phyloP scores from a whole-genome alignment of 2,329 filamentous ascomycete species.

The Trichophyton verrucosum region DNA sequence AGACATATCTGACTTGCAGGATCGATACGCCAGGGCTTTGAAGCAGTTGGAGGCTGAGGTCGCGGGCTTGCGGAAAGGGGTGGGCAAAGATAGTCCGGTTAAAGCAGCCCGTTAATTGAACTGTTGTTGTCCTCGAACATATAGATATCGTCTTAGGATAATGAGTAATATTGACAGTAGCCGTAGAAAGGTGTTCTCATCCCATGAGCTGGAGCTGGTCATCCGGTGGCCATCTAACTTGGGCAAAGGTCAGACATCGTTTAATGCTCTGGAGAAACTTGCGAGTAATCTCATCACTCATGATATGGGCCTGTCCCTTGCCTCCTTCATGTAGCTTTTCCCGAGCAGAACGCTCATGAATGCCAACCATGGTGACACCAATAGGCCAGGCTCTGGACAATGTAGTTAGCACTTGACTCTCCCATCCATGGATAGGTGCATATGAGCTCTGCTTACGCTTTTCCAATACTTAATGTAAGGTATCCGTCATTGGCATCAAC shows the following conservation, averaged over 20 bases:
- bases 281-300: conserved; percentile 89
- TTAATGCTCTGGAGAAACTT: conserved; percentile 98
- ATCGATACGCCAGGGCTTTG: conserved; percentile 24
- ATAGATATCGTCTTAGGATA: too few relatives aligned
- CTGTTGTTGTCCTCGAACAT: not conserved
- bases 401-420: not conserved
- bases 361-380: conserved; percentile 98
- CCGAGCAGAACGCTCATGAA: conserved; percentile 88
- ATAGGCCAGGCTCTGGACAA: conserved; percentile 71
- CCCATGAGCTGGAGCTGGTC: conserved; percentile 94
- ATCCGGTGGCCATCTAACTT: conserved; percentile 89
- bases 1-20: conserved; percentile 17
- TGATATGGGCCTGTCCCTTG: conserved; percentile 76
- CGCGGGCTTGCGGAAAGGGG: not conserved
- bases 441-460: conserved; percentile 44
- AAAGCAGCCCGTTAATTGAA: not conserved
- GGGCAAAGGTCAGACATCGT: conserved; percentile 87
- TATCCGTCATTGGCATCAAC: conserved; percentile 97
- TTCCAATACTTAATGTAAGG: conserved; percentile 80
- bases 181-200: conserved; percentile 23
- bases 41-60: conserved; percentile 29
- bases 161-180: too few relatives aligned
- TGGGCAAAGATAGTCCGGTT: not conserved
- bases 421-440: too few relatives aligned
- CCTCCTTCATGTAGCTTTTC: conserved; percentile 81